A percentile compares a stretch with the other conserved stretches of the same genome.
phyloP scores from a whole-genome alignment of 1,139 yeast species.

The Pichia kudriavzevii region DNA sequence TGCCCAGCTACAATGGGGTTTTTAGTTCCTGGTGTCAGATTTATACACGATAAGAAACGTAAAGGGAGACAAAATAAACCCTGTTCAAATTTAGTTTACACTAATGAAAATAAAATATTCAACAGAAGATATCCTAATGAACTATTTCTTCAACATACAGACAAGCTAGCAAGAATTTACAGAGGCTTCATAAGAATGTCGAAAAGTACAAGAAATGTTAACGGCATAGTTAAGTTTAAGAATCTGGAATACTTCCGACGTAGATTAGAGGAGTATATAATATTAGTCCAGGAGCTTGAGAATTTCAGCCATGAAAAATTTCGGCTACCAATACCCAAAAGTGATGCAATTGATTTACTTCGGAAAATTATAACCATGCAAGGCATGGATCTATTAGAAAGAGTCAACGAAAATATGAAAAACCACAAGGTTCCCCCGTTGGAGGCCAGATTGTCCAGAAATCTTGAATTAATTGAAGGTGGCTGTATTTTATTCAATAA shows the following conservation, averaged over 20 bases:
- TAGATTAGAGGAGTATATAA: conserved; percentile 6
- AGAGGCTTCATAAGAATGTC: too few species aligned
- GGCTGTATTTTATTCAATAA: conserved; percentile 11
- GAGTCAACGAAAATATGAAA: not conserved
- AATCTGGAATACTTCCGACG: conserved; percentile 2
- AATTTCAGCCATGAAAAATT: not conserved
- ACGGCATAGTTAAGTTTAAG: not conserved
- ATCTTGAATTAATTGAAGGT: conserved; percentile 9
- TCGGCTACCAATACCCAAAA: conserved; percentile 1
- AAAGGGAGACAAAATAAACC: conserved; percentile 6
- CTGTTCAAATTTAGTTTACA: conserved; percentile 2
- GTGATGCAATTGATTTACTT: conserved; percentile 4
- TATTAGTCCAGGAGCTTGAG: conserved; percentile 4
- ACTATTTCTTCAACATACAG: too few species aligned
- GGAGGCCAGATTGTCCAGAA: conserved; percentile 5
- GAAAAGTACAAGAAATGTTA: not conserved
- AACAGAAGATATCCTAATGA: conserved; percentile 10
- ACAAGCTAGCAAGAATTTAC: too few species aligned
- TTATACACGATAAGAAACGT: conserved; percentile 8
- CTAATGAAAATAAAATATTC: conserved; percentile 11
- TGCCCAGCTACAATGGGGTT: conserved; percentile 16
- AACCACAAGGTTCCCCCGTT: conserved; percentile 4
- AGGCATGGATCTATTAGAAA: conserved; percentile 1
- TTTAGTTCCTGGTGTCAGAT: conserved; percentile 12
- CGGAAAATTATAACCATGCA: conserved; percentile 3